Evolutionary conservation across 1,284 basidiomycete genomes (phyloP), one percentile per base, ranked within the genome.

Genomic region (Ceratobasidium theobromae): DNA sequence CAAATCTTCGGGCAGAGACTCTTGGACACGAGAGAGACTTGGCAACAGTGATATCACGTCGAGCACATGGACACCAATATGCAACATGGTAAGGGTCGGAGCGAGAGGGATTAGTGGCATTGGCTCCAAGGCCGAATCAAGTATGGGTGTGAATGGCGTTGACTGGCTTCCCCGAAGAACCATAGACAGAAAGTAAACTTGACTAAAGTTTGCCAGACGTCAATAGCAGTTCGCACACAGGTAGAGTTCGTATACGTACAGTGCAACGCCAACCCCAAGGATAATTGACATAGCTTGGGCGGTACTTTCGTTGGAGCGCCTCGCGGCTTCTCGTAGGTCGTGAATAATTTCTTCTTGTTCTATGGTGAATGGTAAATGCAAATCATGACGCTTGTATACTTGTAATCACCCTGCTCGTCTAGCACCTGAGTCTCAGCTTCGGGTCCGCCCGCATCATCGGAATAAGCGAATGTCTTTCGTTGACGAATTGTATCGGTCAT

Each of bases 171-270:
- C 58, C 11, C 35, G 32, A 27, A 52, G 46, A 5, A 52, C 18
- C 23, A 27, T 51, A n/a, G 58, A 62, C 21, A 62, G 58, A 30
- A 62, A 62, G 30, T 62, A 62, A 27, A 62, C 32, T 52, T 62
- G 58, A 4, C 58, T 62, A 21, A 38, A 49, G 46, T 12, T 23
- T 16, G n/a, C 25, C 25, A 49, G 21, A 23, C 25, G 25, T 27
- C 14, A 27, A 27, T 23, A 49, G 12, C 21, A 21, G 25, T 49
- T 49, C 8, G 8, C 35, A 38, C 16, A 16, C 35, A 38, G 35
- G 16, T 38, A 38, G 35, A 38, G 35, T 16, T 38, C n/a, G n/a
- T 32, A 21, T 46, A 30, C 55, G 46, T 52, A 62, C 58, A 48
- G 28, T 1, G 27, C 33, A 25, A 62, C 46, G 18, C 58, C 58